Conservation (phyloP, 805 yeast genomes). For the Ogataea ganodermae region DNA sequence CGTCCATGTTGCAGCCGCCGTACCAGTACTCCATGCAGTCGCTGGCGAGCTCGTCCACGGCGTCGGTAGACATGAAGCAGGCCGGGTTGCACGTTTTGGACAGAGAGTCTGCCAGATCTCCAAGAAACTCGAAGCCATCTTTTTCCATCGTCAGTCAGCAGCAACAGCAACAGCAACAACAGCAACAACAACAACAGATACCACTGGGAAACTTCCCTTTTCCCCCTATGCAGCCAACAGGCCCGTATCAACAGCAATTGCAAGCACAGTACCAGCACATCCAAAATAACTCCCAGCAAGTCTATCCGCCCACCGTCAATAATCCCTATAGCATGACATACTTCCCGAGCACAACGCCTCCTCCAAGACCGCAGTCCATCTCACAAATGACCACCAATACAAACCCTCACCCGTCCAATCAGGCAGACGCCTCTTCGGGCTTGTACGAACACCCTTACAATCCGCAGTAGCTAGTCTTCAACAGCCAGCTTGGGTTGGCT, state of each 20-base stretch:
- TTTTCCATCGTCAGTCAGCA: constrained; percentile 5
- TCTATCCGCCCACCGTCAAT: not conserved
- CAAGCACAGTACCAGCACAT: constrained; percentile 5
- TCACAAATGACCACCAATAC: not conserved
- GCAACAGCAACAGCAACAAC: constrained; percentile 15
- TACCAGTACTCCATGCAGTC: not conserved
- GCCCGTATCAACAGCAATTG: not conserved
- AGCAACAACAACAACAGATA: constrained; percentile 19
- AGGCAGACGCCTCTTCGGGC: not conserved
- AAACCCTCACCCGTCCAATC: not conserved
- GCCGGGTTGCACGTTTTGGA: not conserved
- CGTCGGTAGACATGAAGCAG: not conserved
- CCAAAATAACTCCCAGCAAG: constrained; percentile 8
- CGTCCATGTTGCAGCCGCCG: constrained; percentile 1
- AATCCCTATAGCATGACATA: not conserved
- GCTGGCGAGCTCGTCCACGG: not conserved
- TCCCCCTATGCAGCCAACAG: not conserved
- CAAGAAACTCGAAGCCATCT: not conserved
- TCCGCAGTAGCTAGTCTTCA: not conserved
- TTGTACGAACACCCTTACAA: not conserved
- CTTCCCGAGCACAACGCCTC: not conserved
- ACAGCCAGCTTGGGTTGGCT: no score
- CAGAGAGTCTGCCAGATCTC: not conserved
- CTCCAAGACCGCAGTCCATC: not conserved
- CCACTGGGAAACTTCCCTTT: not conserved